Evolutionary conservation across 345 rosid genomes (phyloP).

Genomic region (Psidium guajava): DNA sequence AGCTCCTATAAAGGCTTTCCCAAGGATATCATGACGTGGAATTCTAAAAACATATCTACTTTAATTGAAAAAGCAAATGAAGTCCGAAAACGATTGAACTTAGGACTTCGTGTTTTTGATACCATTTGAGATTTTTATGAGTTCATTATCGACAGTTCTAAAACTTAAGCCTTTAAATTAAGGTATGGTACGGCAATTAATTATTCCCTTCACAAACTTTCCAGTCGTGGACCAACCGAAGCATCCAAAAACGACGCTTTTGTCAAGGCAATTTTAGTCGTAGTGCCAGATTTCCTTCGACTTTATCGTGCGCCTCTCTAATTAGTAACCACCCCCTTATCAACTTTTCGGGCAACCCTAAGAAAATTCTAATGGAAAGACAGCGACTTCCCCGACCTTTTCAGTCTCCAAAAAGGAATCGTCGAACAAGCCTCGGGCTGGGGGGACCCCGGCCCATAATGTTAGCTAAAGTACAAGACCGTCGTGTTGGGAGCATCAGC

Average conservation of each 20-base stretch:
- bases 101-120: too few species aligned
- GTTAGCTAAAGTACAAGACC: not conserved
- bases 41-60: not conserved
- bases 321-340: not conserved
- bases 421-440: not conserved
- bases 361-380: not conserved
- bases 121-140: too few species aligned
- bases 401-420: not conserved
- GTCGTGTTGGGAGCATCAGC: not conserved
- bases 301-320: not conserved
- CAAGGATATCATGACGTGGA: not conserved
- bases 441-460: not conserved
- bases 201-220: too few species aligned
- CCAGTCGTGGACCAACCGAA: too few species aligned
- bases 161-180: too few species aligned
- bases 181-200: too few species aligned
- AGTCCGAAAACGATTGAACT: too few species aligned
- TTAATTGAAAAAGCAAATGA: too few species aligned
- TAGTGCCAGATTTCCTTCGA: not conserved
- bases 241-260: too few species aligned
- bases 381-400: not conserved
- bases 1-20: not conserved
- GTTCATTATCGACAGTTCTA: too few species aligned
- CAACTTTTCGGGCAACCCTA: not conserved
- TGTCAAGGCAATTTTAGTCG: too few species aligned